Evolutionary conservation across 352 stramenopile genomes (phyloP), one percentile per base, ranked within the genome.

Genomic region (Globisporangium parvum): DNA sequence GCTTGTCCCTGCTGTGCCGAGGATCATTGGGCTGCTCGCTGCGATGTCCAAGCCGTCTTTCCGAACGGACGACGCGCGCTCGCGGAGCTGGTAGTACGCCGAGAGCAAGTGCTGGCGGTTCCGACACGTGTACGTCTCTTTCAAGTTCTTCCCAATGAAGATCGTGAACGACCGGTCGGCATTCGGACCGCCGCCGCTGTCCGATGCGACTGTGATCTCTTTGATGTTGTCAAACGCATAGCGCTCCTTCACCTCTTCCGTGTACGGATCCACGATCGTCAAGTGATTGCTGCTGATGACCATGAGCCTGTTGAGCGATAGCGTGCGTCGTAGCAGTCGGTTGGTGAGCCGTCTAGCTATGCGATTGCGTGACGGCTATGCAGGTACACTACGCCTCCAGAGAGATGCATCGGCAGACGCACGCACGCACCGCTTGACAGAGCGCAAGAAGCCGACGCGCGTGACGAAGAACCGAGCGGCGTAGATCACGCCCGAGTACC

Each of bases 191-290:
- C 61, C 57, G 52, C 79, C 76, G 37, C 64, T 80, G 49, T 92
- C 81, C 3, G 76, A 75, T 11, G 83, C 81, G 33, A 91, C 71
- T 24, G 79, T 93, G 53, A 93, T 91, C 66, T 93, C 85, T 56
- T 89, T 93, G 55, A 95, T 95, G 59, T 91, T 91, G 55, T 91
- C 80, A 55, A 91, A 95, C 39, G 80, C 73, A 48, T 91, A 93
- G 31, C 81, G 82, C 60, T 95, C 85, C 49, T 91, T 93, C 26
- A 92, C 81, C 58, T 93, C 80, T 28, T 93, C 85, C 4, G 78
- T 87, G 60, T 91, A 90, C 41, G 85, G 85, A 49, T 95, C 85
- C 37, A 93, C 70, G 40, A 93, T 84, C 10, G 80, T 93, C 60
- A 95, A 57, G 58, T 95, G 81, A 51, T 76, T 77, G 49, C 70